Evolutionary conservation across 2,329 filamentous ascomycete species (phyloP).

Genomic region (Aspergillus amoenus): DNA sequence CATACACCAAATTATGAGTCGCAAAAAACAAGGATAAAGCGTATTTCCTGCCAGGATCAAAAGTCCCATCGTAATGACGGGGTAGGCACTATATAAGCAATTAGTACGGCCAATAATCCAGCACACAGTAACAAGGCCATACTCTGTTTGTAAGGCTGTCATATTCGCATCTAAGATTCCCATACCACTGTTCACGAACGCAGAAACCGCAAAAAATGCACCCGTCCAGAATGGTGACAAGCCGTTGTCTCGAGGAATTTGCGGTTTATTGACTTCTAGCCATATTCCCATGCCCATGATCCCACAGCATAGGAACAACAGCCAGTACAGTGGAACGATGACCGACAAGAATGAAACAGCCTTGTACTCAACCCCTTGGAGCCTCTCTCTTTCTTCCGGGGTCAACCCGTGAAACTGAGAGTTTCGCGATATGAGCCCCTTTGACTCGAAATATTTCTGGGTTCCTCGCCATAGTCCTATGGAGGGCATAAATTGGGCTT

Average conservation of each 20-base stretch:
- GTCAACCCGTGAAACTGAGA: constrained; percentile 51
- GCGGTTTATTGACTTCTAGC: constrained; percentile 43
- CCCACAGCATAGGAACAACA: constrained; percentile 48
- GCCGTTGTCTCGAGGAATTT: constrained; percentile 44
- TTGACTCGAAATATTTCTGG: constrained; percentile 33
- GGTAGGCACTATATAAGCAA: constrained; percentile 31
- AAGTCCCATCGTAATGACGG: constrained; percentile 51
- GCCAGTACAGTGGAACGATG: constrained; percentile 47
- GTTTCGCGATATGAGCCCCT: constrained; percentile 44
- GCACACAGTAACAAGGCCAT: background rate
- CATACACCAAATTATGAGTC: constrained; percentile 58
- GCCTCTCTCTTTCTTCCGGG: constrained; percentile 41
- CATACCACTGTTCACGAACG: constrained; percentile 58
- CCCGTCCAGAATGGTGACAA: constrained; percentile 51
- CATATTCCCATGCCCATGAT: constrained; percentile 49
- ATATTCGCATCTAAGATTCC: constrained; percentile 55
- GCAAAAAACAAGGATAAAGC: constrained; percentile 63
- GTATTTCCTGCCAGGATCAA: constrained; percentile 66
- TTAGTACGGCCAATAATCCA: background rate
- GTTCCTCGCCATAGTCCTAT: constrained; percentile 27
- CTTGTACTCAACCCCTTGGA: constrained; percentile 46
- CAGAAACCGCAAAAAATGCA: constrained; percentile 54
- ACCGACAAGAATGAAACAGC: constrained; percentile 37
- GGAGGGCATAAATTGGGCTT: constrained; percentile 20
- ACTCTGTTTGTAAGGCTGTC: constrained; percentile 44